Conservation (phyloP, 352 stramenopile genomes). For the Phytophthora brassicae region DNA sequence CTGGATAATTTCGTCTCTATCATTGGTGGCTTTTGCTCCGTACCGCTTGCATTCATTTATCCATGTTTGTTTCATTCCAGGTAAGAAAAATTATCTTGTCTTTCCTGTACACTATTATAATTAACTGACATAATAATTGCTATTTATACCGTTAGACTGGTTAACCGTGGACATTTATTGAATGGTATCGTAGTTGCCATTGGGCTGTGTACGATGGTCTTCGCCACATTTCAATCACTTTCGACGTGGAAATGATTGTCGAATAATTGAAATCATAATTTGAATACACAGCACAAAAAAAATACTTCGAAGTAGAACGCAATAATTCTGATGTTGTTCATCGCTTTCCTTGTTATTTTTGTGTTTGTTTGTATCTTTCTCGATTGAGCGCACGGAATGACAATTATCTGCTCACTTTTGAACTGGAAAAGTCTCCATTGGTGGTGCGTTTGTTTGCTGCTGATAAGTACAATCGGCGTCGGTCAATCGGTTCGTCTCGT, state of each 20-base stretch:
- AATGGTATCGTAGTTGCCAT: constrained; percentile 44
- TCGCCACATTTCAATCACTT: constrained; percentile 49
- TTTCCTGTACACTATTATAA: too few relatives aligned
- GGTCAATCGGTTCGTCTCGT: constrained; percentile 12
- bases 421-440: constrained; percentile 14
- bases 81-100: too few relatives aligned
- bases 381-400: constrained; percentile 5
- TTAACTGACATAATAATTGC: background rate
- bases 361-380: constrained; percentile 1
- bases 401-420: constrained; percentile 7
- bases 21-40: constrained; percentile 68
- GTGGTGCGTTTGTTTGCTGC: constrained; percentile 7
- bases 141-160: constrained; percentile 29
- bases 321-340: constrained; percentile 1
- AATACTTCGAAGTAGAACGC: background rate
- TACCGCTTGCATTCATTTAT: constrained; percentile 71
- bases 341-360: constrained; percentile 7
- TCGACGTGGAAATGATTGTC: constrained; percentile 45
- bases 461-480: constrained; percentile 9
- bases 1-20: constrained; percentile 69
- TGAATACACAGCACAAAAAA: too few relatives aligned
- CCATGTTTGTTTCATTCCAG: constrained; percentile 62
- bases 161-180: constrained; percentile 38
- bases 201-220: constrained; percentile 54
- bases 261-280: too few relatives aligned